Evolutionary conservation across 2,329 filamentous ascomycete species (phyloP), one percentile per base, ranked within the genome.

Genomic region (Triangularia verruculosa): DNA sequence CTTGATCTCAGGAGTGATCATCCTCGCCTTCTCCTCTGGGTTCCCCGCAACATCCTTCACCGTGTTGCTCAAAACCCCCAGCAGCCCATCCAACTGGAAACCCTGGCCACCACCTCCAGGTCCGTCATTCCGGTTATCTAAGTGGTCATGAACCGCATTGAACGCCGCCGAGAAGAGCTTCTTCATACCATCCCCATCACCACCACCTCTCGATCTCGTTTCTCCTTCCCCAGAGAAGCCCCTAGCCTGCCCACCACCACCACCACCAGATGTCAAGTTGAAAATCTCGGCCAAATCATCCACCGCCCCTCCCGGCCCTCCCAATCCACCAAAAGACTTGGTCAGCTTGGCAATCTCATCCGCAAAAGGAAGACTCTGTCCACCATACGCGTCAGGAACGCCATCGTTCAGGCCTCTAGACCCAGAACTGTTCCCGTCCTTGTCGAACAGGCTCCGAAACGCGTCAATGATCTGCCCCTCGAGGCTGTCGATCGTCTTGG

Each of bases 1-100:
- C 67, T 80, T 80, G 74, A 81, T 80, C 70, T 80, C 79, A 3
- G 79, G 79, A 47, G 74, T 79, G 61, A 81, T 80, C 55, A 75
- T 61, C 4, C 79, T 78, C 0, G 79, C 79, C 61, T 78, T 80
- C 55, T 80, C 79, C 64, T 81, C 79, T 0, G 79, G 79, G 64
- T 79, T 79, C n/a, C 77, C 74, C 1, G 78, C 71, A 12, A 76
- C 76, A 15, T 80, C 79, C 64, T 79, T 80, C 61, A 81, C 74
- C 0, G 77, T 79, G 64, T 72, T 73, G 69, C 78, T 80, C 12
- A 81, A 64, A 0, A 79, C 72, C 1, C 78, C 78, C 0, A 81
- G 71, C 1, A 81, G 72, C 0, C 79, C 79, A n/a, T 78, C 78
- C 0, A 81, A 73, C 66, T 78, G 73, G 56, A 80, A 74, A 0